Base-by-base conservation (phyloP, 768 basidiomycete species). In the Chalciporus chontae region DNA sequence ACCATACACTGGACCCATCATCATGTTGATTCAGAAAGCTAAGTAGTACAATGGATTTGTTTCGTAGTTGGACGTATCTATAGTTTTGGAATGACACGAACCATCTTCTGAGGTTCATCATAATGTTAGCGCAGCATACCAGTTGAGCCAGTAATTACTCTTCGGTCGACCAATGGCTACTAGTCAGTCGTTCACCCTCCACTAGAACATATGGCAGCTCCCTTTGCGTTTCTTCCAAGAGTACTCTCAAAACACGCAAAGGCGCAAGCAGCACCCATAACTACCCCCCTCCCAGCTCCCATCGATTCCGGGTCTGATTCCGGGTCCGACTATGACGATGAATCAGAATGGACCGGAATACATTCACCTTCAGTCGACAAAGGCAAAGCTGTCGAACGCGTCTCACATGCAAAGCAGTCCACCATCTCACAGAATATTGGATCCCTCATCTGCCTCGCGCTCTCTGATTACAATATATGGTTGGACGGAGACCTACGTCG, bases 401-500 rank as follows among this genome's bases (percentile, higher is more conserved):
- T 51, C 8, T 32, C 40, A 18, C 39, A 49, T 23, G 18, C 37
- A n/a, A 67, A 64, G 52, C 48, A 55, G 10, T 56, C 54, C 43
- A 49, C 52, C 26, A 45, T 59, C 4, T 66, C 73, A 15, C 72
- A 75, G 38, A 83, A 84, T 53, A 73, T 77, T 41, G 74, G 75
- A 3, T 63, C 65, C 9, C 69, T 88, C 29, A 55, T 84, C 18
- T 69, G 60, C 2, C 75, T 90, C 4, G 76, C 87, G 0, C 68
- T 92, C n/a, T 86, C 87, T 5, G 79, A 88, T 59, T 79, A 88
- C 64, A 73, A 76, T 8, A 62, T 90, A 8, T 91, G 86, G 87
- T 60, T 66, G 3, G 78, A 87, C 57, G 66, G 76, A 0, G 80
- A 82, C 44, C 60, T 87, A 9, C 69, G 79, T 21, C 65, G 73